Base-by-base conservation (phyloP, 306 rosid species). In the Glycyrrhiza uralensis region DNA sequence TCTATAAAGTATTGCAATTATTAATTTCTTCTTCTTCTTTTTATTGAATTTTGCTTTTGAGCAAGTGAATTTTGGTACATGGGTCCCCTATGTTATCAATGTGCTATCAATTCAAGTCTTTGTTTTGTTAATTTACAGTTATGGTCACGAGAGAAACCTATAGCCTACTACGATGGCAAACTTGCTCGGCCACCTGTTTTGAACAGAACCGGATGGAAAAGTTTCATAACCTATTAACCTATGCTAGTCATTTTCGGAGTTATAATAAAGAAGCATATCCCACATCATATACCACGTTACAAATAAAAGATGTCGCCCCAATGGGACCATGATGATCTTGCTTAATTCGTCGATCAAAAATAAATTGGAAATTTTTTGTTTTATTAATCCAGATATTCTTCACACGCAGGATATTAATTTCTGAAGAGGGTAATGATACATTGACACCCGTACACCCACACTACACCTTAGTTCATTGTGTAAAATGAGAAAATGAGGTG, bases 111-210 rank as follows among this genome's bases (percentile, higher is more conserved):
- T 7, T 51, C 11, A 5, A 42, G 50, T 42, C 66, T 20, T 51
- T 51, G 68, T 39, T 62, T 50, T 61, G 42, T 33, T 71, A 5
- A 39, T 32, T 38, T 39, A 12, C 11, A 47, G 7, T 7, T 22
- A 24, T 51, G n/a, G 5, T 44, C 44, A 42, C 55, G 18, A 62
- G 50, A 63, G 8, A 52, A 71, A 42, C 29, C 19, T 41, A n/a
- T n/a, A 63, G 51, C 55, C 33, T 50, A 9, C 7, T 28, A 41
- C 1, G n/a, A 30, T 17, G 58, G 41, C 52, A 54, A 33, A 32
- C 26, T 39, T 33, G 26, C 33, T 66, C 9, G 61, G 66, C 79
- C 76, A 58, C 72, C 41, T 66, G 50, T 38, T 79, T 79, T 47
- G 56, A 38, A 73, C 30, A n/a, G 0, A 45, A 76, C 59, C 15